phyloP scores from a whole-genome alignment of 257 asterid genomes.

The Nicotiana obtusifolia region DNA sequence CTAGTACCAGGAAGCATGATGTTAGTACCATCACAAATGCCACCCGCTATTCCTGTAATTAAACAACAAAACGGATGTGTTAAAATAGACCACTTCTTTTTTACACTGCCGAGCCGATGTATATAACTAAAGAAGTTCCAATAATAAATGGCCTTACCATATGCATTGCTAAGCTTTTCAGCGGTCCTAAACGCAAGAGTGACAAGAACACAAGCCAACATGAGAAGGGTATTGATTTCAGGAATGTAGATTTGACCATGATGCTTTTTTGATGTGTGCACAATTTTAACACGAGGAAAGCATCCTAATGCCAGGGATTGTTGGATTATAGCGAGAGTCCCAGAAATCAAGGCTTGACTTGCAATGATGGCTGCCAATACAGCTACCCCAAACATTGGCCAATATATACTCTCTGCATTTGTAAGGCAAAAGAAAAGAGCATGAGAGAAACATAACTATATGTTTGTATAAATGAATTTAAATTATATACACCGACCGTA shows the following conservation, averaged over 20 bases:
- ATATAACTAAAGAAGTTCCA: not conserved
- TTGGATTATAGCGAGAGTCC: constrained; percentile 47
- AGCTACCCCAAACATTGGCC: constrained; percentile 56
- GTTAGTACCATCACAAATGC: constrained; percentile 55
- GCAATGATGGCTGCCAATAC: constrained; percentile 45
- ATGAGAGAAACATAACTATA: not conserved
- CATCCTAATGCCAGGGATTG: constrained; percentile 55
- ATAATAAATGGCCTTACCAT: constrained; percentile 26
- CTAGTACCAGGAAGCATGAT: constrained; percentile 35
- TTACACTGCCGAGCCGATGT: too few species aligned
- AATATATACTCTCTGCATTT: constrained; percentile 34
- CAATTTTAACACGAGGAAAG: constrained; percentile 53
- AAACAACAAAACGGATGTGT: not conserved
- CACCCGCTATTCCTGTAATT: constrained; percentile 52
- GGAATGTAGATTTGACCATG: constrained; percentile 52
- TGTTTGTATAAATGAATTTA: too few species aligned
- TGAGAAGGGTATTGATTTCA: constrained; percentile 41
- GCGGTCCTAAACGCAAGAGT: constrained; percentile 40
- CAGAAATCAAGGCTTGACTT: constrained; percentile 59
- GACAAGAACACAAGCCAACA: constrained; percentile 41
- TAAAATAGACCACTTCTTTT: too few species aligned
- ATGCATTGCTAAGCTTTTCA: constrained; percentile 43
- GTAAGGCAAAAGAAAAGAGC: not conserved
- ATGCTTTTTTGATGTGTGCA: constrained; percentile 42
- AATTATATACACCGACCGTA: not conserved